Conservation (phyloP, 2,329 filamentous ascomycete species). For the Ceratocystis papillata region DNA sequence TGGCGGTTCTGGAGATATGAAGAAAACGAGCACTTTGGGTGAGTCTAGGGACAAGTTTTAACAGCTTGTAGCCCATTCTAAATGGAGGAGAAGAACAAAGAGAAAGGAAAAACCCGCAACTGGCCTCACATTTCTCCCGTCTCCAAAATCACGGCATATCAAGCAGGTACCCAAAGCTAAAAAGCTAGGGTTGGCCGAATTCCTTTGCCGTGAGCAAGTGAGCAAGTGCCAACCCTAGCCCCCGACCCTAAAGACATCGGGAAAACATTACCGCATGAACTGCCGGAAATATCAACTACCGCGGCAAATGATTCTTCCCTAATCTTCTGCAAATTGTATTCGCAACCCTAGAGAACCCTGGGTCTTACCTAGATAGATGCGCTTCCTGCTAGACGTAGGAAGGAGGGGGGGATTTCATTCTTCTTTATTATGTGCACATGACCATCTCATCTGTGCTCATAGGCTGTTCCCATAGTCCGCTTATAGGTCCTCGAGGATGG, state of each 20-base stretch:
- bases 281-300: slow-evolving; percentile 6
- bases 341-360: slow-evolving; percentile 4
- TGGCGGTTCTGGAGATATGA: slow-evolving; percentile 26
- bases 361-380: not conserved
- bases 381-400: not conserved
- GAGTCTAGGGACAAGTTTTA: not conserved
- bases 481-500: not conserved
- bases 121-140: not conserved
- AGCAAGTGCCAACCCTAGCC: not conserved
- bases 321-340: not conserved
- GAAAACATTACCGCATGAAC: not conserved
- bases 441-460: slow-evolving; percentile 4
- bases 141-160: slow-evolving; percentile 6
- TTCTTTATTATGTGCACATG: not conserved
- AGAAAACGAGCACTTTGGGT: not conserved
- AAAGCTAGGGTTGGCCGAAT: not conserved
- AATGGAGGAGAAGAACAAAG: not conserved
- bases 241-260: not conserved
- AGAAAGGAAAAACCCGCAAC: not conserved
- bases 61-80: not conserved
- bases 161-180: not conserved
- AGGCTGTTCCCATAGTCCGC: not conserved
- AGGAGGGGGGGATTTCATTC: not conserved
- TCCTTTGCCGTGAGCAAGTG: not conserved
- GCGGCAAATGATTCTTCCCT: slow-evolving; percentile 2